phyloP scores from a whole-genome alignment of 2,329 filamentous ascomycete genomes.

The Apiospora rasikravindrae region DNA sequence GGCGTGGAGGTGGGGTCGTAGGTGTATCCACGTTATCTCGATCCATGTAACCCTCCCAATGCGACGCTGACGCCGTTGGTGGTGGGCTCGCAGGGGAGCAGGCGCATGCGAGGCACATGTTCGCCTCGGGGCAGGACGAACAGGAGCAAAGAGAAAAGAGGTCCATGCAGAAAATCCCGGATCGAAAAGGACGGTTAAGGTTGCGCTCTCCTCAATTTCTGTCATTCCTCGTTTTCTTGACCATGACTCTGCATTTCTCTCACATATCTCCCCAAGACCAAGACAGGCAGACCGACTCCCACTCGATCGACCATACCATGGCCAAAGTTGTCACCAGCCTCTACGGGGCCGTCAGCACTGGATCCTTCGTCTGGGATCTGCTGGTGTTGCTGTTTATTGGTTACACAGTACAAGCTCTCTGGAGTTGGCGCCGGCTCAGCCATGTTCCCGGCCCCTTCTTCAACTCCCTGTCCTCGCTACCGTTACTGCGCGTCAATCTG shows the following conservation, averaged over 20 bases:
- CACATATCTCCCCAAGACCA: background rate
- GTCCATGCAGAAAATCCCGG: background rate
- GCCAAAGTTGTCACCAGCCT: background rate
- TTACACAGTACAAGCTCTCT: slow-evolving; percentile 19
- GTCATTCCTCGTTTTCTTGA: background rate
- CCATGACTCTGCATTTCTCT: background rate
- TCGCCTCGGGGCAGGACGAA: background rate
- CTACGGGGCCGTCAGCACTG: background rate
- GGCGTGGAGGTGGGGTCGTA: background rate
- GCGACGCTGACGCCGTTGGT: background rate
- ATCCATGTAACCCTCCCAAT: slow-evolving; percentile 2
- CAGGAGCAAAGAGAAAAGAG: slow-evolving; percentile 3
- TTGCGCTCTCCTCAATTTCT: background rate
- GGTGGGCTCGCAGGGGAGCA: background rate
- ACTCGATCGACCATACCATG: slow-evolving; percentile 9
- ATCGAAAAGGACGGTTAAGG: background rate
- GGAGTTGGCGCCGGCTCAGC: slow-evolving; percentile 30
- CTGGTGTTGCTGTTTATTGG: slow-evolving; percentile 18
- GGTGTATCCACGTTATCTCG: background rate
- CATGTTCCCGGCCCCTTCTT: slow-evolving; percentile 29
- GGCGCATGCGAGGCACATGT: background rate
- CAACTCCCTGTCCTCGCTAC: slow-evolving; percentile 29
- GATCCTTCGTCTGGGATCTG: slow-evolving; percentile 6
- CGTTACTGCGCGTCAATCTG: slow-evolving; percentile 22
- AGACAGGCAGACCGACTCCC: background rate